phyloP scores from a whole-genome alignment of 1,139 yeast genomes.

The Spencermartinsiella ligniputridi region DNA sequence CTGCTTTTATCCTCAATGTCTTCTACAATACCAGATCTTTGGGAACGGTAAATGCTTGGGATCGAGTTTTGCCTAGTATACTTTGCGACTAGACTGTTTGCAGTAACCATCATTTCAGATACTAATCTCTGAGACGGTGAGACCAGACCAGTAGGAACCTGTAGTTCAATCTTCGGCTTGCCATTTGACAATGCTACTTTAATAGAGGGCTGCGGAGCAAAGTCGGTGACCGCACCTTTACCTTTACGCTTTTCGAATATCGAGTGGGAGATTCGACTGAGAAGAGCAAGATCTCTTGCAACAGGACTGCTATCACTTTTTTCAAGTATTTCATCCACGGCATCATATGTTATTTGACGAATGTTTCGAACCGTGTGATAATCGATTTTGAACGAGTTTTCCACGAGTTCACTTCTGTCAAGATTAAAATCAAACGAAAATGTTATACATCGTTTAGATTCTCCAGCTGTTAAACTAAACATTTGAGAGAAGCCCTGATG shows the following conservation, averaged over 20 bases:
- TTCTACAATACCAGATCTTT: conserved; percentile 37
- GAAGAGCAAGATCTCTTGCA: conserved; percentile 34
- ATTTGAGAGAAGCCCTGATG: conserved; percentile 55
- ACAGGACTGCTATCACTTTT: conserved; percentile 2
- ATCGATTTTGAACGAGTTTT: conserved; percentile 16
- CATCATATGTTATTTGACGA: conserved; percentile 46
- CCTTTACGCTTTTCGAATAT: conserved; percentile 27
- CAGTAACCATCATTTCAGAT: conserved; percentile 76
- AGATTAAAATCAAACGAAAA: conserved; percentile 41
- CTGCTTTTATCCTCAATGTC: conserved; percentile 5
- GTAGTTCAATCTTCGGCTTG: conserved; percentile 5
- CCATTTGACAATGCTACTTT: conserved; percentile 8
- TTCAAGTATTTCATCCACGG: conserved; percentile 42
- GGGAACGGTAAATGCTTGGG: conserved; percentile 57
- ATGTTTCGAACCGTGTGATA: conserved; percentile 44
- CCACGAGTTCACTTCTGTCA: conserved; percentile 28
- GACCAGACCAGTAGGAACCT: conserved; percentile 15
- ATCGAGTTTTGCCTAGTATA: conserved; percentile 45
- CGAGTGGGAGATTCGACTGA: conserved; percentile 35
- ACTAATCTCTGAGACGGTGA: conserved; percentile 43
- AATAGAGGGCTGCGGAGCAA: conserved; percentile 12
- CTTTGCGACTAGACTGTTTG: conserved; percentile 60
- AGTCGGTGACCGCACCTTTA: conserved; percentile 16
- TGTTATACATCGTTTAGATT: conserved; percentile 47
- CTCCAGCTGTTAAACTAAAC: conserved; percentile 45